Evolutionary conservation across 371 early-diverging fungal genomes (phyloP), one percentile per base, ranked within the genome.

Genomic region (Choanephora cucurbitarum): DNA sequence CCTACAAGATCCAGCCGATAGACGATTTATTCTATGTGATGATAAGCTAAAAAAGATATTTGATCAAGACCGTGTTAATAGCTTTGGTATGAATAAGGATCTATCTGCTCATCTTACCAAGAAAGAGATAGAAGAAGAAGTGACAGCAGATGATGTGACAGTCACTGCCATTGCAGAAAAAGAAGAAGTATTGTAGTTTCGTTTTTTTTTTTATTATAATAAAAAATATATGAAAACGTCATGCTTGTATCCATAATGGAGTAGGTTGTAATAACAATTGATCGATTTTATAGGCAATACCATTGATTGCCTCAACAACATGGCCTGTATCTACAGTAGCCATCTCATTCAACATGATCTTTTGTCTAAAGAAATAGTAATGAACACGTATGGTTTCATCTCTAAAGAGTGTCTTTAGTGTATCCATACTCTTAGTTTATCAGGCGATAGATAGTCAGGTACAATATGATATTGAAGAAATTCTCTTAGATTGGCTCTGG

Each of bases 21-120:
- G 78, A 49, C 58, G 84, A 47, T 79, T 52, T 47, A 81, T 84
- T 43, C 47, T 84, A 14, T 79, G 82, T 59, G 84, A 84, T 58
- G 76, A 64, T 7, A 69, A 72, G 49, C 61, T 85, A 6, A 80
- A 75, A 50, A 57, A 69, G 14, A 70, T 85, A 44, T 81, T 85
- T 64, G 61, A 68, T 28, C 59, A 69, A 34, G 79, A 84, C 56
- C 53, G 78, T 41, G 66, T 83, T 24, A 75, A 76, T 55, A 75
- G 77, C 40, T 85, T 85, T 63, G 72, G 71, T 34, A 83, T 85
- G 85, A 76, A 81, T 43, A 79, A 80, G 44, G 66, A 77, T 63
- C 57, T 83, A 46, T 75, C 74, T 22, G 70, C 61, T n/a, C 84
- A 83, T 60, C 41, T 85, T 41, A 76, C 69, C 19, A 77, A 77